phyloP scores from a whole-genome alignment of 495 filamentous ascomycete genomes.

The Rostrohypoxylon terebratum region DNA sequence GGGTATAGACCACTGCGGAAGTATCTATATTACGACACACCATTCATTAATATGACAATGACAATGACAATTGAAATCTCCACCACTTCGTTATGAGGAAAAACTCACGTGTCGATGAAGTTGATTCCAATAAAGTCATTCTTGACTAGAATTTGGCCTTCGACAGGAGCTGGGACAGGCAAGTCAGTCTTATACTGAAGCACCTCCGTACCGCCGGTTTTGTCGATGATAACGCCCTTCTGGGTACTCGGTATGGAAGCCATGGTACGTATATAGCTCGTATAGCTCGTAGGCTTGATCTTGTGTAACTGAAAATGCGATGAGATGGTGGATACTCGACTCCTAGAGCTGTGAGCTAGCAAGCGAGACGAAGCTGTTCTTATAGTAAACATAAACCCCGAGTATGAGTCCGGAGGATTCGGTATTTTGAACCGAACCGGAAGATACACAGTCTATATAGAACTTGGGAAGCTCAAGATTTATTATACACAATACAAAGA shows the following conservation, averaged over 20 bases:
- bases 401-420: background rate
- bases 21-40: constrained; percentile 64
- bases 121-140: constrained; percentile 90
- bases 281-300: constrained; percentile 1
- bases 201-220: constrained; percentile 82
- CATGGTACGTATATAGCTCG: constrained; percentile 35
- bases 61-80: background rate
- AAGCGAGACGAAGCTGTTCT: constrained; percentile 30
- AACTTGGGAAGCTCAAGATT: background rate
- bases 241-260: constrained; percentile 68
- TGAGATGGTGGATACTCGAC: constrained; percentile 22
- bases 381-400: constrained; percentile 34
- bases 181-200: constrained; percentile 79
- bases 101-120: constrained; percentile 79
- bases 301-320: constrained; percentile 15
- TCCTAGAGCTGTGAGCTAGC: constrained; percentile 21
- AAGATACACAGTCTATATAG: background rate
- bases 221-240: constrained; percentile 80
- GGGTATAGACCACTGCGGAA: constrained; percentile 91
- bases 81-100: background rate
- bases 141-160: constrained; percentile 82
- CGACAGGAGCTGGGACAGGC: constrained; percentile 77
- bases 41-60: background rate
- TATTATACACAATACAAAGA: background rate
- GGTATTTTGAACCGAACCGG: background rate